Base-by-base conservation (phyloP, 1,284 basidiomycete species). In the Apiotrichum porosum region DNA sequence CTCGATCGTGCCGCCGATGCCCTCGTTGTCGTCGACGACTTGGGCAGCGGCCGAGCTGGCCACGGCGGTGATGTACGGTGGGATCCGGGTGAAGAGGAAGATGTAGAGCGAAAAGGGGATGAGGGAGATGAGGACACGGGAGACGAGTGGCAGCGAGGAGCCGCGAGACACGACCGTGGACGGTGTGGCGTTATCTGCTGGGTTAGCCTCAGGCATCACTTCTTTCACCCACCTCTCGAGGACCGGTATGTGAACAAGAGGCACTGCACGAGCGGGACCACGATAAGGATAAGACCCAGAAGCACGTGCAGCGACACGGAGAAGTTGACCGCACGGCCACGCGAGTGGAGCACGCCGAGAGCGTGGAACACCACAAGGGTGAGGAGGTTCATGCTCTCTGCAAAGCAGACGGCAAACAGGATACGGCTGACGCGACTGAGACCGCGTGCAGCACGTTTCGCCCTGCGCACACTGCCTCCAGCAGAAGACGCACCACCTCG, bases 31-130 rank as follows among this genome's bases (percentile, higher is more conserved):
- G 17, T 44, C 42, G 10, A 38, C 13, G 15, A 26, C 42, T 12
- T 6, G 8, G 3, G 36, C 32, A 1, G 31, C 26, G 5, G 46
- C 31, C 30, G 33, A 12, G 5, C 28, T 21, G 34, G 33, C 47
- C 1, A 63, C 45, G 0, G 65, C 57, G 0, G 68, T 71, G 37
- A 71, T 54, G 51, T 72, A 74, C 3, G 69, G 69, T 13, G 71
- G 73, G 6, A 73, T 71, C 5, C 62, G 60, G 34, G 71, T 70
- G 56, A 72, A 73, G 22, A 65, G 54, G 54, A 72, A 72, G 42
- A 66, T 60, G 54, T 72, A 74, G 9, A 71, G 54, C 1, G 58
- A 52, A 45, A 72, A 74, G 0, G 72, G 72, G 32, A 74, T 54
- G 13, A 71, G 58, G 6, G 70, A 61, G 37, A 73, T 65, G 15